Evolutionary conservation across 768 basidiomycete genomes (phyloP).

Genomic region (Auricularia heimuer): DNA sequence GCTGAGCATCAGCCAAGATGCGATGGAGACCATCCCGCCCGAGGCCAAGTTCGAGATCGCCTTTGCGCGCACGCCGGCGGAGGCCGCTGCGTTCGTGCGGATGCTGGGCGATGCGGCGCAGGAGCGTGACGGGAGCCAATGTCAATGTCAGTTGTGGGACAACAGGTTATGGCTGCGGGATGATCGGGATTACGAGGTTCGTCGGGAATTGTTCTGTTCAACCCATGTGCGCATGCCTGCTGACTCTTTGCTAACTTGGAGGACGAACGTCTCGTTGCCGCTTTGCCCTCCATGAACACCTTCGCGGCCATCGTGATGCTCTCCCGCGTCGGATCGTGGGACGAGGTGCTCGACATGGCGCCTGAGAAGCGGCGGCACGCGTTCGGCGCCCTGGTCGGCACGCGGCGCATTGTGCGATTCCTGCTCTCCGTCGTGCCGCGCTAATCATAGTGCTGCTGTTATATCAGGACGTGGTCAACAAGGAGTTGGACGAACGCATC

Average conservation of each 20-base stretch:
- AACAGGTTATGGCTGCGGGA: neutral
- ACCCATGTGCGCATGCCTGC: no score
- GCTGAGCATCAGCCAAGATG: neutral
- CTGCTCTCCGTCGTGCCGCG: neutral
- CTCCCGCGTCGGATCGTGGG: neutral
- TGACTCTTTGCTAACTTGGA: neutral
- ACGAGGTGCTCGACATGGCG: neutral
- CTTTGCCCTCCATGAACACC: neutral
- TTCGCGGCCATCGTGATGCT: neutral
- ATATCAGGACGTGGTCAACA: neutral
- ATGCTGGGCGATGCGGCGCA: neutral
- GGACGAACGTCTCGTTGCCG: neutral
- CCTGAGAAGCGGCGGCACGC: neutral
- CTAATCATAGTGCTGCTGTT: neutral
- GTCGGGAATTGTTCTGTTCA: neutral
- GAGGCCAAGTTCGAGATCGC: neutral
- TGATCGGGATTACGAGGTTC: neutral
- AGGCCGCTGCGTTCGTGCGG: neutral
- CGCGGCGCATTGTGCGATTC: neutral
- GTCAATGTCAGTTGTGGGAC: neutral
- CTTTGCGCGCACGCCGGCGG: neutral
- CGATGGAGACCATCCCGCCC: neutral
- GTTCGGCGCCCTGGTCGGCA: neutral
- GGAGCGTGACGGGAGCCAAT: neutral
- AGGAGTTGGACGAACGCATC: neutral